These are phyloP conservation scores for Amylocystis lapponica DNA, from an alignment of 768 basidiomycete genomes.

Conservation along the genomic window DNA sequence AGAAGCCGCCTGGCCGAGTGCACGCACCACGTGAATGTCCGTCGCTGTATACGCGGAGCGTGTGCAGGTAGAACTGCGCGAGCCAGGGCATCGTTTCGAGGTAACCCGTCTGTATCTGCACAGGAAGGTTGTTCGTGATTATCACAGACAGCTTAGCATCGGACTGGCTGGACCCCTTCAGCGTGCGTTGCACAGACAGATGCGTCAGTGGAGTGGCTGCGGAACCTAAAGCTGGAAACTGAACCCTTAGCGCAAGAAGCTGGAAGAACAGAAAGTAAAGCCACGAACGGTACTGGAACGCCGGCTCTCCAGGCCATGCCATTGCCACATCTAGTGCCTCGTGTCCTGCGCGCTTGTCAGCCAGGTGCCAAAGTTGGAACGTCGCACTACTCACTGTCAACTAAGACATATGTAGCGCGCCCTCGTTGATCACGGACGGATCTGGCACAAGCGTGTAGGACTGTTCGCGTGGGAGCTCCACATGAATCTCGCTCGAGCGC, in stretches of 20 bases:
- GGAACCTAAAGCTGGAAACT: conserved; percentile 11
- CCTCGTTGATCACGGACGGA: conserved; percentile 32
- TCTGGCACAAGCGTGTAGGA: conserved; percentile 48
- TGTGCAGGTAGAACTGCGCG: conserved; percentile 83
- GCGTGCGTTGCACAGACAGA: conserved; percentile 60
- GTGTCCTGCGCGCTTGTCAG: conserved; percentile 26
- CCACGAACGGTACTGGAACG: conserved; percentile 61
- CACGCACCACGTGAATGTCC: conserved; percentile 43
- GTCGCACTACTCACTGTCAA: conserved; percentile 38
- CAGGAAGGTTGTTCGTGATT: conserved; percentile 52
- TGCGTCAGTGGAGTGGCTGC: conserved; percentile 38
- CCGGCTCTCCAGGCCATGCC: conserved; percentile 43
- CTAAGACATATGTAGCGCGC: conserved; percentile 44
- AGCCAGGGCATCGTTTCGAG: conserved; percentile 94
- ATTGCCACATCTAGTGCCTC: conserved; percentile 53
- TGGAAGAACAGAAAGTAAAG: too few relatives aligned
- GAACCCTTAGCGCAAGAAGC: neutral
- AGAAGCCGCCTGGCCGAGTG: neutral
- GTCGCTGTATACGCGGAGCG: conserved; percentile 49
- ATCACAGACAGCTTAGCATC: conserved; percentile 65
- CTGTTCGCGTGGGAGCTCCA: conserved; percentile 39
- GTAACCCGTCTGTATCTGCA: conserved; percentile 51
- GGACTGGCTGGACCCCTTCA: conserved; percentile 72
- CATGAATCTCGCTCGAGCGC: conserved; percentile 45
- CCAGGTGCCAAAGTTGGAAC: too few relatives aligned